Conservation (phyloP, 2,329 filamentous ascomycete genomes). For the Fusarium sacchari region DNA sequence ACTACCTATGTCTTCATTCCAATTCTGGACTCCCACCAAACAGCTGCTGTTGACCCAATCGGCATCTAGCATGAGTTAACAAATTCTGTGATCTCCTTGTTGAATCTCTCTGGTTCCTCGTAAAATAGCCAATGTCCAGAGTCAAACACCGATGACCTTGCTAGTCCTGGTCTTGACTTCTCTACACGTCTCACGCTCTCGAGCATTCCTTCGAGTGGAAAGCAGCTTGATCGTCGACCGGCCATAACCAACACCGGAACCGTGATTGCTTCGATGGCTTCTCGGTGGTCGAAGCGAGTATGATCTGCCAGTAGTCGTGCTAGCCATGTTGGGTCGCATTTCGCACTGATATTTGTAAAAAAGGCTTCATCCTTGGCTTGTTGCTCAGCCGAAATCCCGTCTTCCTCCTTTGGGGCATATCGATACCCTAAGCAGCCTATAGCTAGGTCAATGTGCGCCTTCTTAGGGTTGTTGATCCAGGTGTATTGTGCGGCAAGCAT, state of each 20-base stretch:
- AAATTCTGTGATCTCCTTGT: constrained; percentile 40
- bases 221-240: constrained; percentile 40
- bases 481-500: constrained; percentile 37
- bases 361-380: constrained; percentile 37
- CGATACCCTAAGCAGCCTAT: constrained; percentile 41
- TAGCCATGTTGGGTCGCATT: constrained; percentile 41
- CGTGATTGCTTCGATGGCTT: constrained; percentile 39
- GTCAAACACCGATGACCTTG: constrained; percentile 37
- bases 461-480: constrained; percentile 39
- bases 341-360: constrained; percentile 41
- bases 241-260: constrained; percentile 43
- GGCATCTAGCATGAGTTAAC: constrained; percentile 19
- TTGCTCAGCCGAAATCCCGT: constrained; percentile 36
- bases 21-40: neutral
- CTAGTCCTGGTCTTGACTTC: constrained; percentile 30
- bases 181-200: constrained; percentile 41
- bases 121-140: constrained; percentile 45
- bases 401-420: constrained; percentile 35
- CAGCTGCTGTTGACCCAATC: neutral
- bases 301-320: constrained; percentile 43
- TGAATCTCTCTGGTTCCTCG: constrained; percentile 42
- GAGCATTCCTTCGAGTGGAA: constrained; percentile 42
- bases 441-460: constrained; percentile 39
- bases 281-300: constrained; percentile 43
- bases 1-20: neutral